phyloP scores from a whole-genome alignment of 208 protist genomes.

The Wallacemonas sp. region DNA sequence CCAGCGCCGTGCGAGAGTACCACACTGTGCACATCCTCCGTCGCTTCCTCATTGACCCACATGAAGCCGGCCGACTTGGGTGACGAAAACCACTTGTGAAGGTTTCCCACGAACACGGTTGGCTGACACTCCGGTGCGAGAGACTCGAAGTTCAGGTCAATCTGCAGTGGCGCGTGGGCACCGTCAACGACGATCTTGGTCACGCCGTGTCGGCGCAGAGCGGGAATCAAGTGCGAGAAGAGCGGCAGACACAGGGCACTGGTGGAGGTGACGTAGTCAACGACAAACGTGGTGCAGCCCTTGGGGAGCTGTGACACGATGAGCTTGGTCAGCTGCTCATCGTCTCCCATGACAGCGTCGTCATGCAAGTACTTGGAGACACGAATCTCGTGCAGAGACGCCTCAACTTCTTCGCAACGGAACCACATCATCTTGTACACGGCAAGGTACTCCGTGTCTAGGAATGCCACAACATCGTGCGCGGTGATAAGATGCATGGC shows the following conservation, averaged over 20 bases:
- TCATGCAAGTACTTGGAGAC: slow-evolving; percentile 64
- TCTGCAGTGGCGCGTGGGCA: slow-evolving; percentile 80
- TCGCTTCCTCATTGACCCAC: slow-evolving; percentile 51
- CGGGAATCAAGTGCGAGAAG: slow-evolving; percentile 82
- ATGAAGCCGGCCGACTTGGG: slow-evolving; percentile 89
- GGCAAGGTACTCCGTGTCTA: slow-evolving; percentile 83
- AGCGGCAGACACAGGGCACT: slow-evolving; percentile 73
- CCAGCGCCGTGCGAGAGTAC: slow-evolving; percentile 87
- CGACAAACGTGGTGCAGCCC: slow-evolving; percentile 68
- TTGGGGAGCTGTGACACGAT: slow-evolving; percentile 62
- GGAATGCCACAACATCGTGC: slow-evolving; percentile 74
- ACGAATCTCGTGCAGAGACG: slow-evolving; percentile 58
- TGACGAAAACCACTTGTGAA: slow-evolving; percentile 91
- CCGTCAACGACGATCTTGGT: slow-evolving; percentile 88
- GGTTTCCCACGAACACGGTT: slow-evolving; percentile 81
- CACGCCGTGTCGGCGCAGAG: slow-evolving; percentile 61
- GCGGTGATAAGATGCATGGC: slow-evolving; percentile 70
- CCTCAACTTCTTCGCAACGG: slow-evolving; percentile 71
- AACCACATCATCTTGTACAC: slow-evolving; percentile 92
- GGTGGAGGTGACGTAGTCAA: slow-evolving; percentile 91
- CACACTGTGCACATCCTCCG: slow-evolving; percentile 56
- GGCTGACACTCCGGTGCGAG: slow-evolving; percentile 51
- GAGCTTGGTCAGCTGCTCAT: slow-evolving; percentile 50
- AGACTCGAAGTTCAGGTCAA: slow-evolving; percentile 68
- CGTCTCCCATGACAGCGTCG: slow-evolving; percentile 58